Percentiles rank a stretch among this genome's conserved stretches.
These are phyloP conservation scores for Arthrinium puccinioides DNA, from an alignment of 2,329 filamentous ascomycete species.

Conservation along the genomic window DNA sequence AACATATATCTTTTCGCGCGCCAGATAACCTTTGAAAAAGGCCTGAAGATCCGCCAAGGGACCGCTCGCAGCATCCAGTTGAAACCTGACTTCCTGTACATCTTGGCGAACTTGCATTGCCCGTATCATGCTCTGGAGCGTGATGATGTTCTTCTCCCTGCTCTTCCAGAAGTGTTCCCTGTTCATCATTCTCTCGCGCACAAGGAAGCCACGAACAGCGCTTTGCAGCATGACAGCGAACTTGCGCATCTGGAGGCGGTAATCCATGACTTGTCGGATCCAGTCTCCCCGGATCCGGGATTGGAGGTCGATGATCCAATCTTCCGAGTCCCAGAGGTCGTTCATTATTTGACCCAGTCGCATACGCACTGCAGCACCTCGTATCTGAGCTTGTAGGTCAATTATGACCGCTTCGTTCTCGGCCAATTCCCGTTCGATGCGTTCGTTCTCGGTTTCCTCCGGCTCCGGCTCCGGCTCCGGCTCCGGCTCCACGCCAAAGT, in stretches of 20 bases:
- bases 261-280: conserved; percentile 73
- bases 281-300: conserved; percentile 83
- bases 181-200: conserved; percentile 54
- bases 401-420: conserved; percentile 66
- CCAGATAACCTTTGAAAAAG: conserved; percentile 58
- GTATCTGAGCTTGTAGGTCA: conserved; percentile 81
- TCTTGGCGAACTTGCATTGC: conserved; percentile 57
- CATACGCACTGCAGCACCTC: conserved; percentile 73
- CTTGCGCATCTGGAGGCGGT: conserved; percentile 72
- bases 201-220: conserved; percentile 65
- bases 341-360: conserved; percentile 80
- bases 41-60: conserved; percentile 61
- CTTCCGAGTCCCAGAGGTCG: conserved; percentile 78
- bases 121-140: conserved; percentile 74
- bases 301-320: conserved; percentile 73
- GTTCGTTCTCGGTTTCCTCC: conserved; percentile 87
- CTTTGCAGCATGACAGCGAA: conserved; percentile 81
- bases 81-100: conserved; percentile 46
- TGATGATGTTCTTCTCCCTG: conserved; percentile 64
- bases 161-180: conserved; percentile 63
- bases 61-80: conserved; percentile 48
- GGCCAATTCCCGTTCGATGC: conserved; percentile 71
- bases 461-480: conserved; percentile 50
- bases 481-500: conserved; percentile 77
- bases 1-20: conserved; percentile 48